Base-by-base conservation (phyloP, 2,329 filamentous ascomycete genomes). In the Pestalotiopsis sp. region DNA sequence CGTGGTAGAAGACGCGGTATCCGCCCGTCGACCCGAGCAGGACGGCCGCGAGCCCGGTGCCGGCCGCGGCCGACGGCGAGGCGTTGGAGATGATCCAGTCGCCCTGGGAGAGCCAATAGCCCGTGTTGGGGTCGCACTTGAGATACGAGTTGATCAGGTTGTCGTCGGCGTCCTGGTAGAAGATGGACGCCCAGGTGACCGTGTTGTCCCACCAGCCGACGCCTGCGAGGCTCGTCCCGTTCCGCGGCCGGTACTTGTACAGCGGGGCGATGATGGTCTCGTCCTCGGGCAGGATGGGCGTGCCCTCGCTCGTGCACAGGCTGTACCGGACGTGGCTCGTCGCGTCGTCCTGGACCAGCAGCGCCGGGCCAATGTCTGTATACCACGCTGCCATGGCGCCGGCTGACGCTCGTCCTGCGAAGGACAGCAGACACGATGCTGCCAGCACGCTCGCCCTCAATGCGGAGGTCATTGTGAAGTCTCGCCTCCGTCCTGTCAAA, bases 1-100 rank as follows among this genome's bases (percentile, higher is more conserved):
- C 80, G 70, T 82, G 80, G 68, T 77, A 82, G 71, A 78, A 82
- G 13, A 82, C 72, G 12, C 80, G 79, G 59, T 82, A 82, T 27
- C 80, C 80, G 2, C 73, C 69, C 6, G 71, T 71, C 1, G 69
- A 68, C 14, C 78, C 78, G 7, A 82, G 75, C n/a, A 80, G 70
- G 4, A 80, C 70, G 1, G 72, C 75, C 5, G 77, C 70, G 13
- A 83, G 68, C 3, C 77, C 78, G 0, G 80, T 78, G 58, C 74
- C 72, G 49, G 70, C 63, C 36, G 79, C 73, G 5, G 79, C 70
- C 27, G 73, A 71, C 4, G 75, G 69, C 5, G 74, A 72, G 2
- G 70, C 71, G 0, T 23, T 58, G 11, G 79, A 80, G 68, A 80
- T 75, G 52, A 76, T 64, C 61, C 72, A 80, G 68, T 76, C 78